phyloP scores from a whole-genome alignment of 164 flowering plant genomes.

The Stephania yunnanensis region DNA sequence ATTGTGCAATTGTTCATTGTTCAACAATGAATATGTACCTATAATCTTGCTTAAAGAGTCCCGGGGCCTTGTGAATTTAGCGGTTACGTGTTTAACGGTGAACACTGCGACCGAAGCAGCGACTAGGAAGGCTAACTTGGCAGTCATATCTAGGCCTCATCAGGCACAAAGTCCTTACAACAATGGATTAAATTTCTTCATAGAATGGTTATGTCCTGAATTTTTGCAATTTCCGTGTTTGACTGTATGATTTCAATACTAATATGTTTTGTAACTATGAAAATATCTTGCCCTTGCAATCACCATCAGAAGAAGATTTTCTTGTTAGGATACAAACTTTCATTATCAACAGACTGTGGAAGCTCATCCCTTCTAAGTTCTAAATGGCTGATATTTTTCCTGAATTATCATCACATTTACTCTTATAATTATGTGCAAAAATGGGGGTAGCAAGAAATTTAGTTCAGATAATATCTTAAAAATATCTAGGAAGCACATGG shows the following conservation, averaged over 20 bases:
- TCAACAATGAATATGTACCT: background rate
- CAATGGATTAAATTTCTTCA: background rate
- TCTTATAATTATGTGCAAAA: background rate
- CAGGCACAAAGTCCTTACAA: background rate
- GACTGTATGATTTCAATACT: too few species aligned
- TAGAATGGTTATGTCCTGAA: too few species aligned
- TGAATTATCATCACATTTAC: background rate
- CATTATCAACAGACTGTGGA: background rate
- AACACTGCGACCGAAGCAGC: background rate
- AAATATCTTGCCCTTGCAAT: too few species aligned
- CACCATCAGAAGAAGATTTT: too few species aligned
- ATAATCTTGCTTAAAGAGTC: background rate
- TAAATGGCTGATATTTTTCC: background rate
- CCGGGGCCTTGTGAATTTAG: background rate
- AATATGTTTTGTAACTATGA: too few species aligned
- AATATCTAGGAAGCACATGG: background rate
- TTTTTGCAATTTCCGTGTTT: too few species aligned
- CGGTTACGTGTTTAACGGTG: background rate
- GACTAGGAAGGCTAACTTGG: background rate
- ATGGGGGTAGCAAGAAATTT: too few species aligned
- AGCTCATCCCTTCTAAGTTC: background rate
- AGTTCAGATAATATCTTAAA: too few species aligned
- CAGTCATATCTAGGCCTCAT: background rate
- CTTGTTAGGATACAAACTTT: too few species aligned
- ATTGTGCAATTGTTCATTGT: too few species aligned